Conservation (phyloP, 2,329 filamentous ascomycete species). For the Shiraia sp. region DNA sequence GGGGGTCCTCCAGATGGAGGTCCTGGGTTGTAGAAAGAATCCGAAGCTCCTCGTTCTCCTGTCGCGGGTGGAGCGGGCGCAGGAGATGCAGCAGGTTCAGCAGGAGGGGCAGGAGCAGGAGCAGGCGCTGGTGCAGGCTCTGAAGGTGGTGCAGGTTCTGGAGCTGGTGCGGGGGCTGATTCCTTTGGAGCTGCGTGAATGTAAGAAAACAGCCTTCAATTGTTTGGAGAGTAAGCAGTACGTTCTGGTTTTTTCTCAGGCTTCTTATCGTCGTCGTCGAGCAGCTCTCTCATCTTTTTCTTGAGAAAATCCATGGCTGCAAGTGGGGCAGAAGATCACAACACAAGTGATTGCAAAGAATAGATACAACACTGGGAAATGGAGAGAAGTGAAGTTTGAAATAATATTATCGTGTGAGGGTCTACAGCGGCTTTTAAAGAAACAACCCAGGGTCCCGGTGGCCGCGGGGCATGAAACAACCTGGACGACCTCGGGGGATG, state of each 20-base stretch:
- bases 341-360: neutral
- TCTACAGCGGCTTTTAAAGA: conserved; percentile 19
- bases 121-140: too few relatives aligned
- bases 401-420: conserved; percentile 7
- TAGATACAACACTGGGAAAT: neutral
- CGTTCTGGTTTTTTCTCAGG: conserved; percentile 31
- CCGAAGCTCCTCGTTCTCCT: conserved; percentile 24
- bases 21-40: conserved; percentile 21
- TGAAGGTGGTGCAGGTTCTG: too few relatives aligned
- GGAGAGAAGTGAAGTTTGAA: conserved; percentile 10
- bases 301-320: conserved; percentile 51
- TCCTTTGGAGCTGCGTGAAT: conserved; percentile 4
- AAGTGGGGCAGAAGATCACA: neutral
- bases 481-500: conserved; percentile 3
- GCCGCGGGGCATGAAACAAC: conserved; percentile 11
- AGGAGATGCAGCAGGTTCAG: conserved; percentile 7
- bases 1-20: conserved; percentile 18
- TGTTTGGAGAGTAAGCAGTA: neutral
- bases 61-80: conserved; percentile 15
- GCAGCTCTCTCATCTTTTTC: conserved; percentile 52
- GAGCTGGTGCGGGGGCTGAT: too few relatives aligned
- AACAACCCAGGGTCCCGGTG: conserved; percentile 12
- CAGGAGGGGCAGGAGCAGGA: too few relatives aligned
- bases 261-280: conserved; percentile 45
- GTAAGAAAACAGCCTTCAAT: neutral